Evolutionary conservation across 331 rosid species (phyloP), one percentile per base, ranked within the genome.

Genomic region (Cydonia oblonga): DNA sequence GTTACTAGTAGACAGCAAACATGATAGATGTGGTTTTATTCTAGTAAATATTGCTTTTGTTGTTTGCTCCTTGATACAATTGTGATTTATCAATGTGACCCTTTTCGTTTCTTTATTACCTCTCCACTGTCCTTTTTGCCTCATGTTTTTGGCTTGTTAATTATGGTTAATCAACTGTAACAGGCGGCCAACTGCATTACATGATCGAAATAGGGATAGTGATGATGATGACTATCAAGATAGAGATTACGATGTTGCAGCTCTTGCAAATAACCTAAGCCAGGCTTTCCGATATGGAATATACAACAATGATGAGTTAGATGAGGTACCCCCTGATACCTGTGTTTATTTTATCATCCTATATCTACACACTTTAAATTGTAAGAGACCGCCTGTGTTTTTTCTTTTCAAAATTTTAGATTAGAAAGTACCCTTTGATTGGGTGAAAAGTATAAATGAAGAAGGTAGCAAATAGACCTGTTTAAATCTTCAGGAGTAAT

Each of bases 211-310:
- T 64, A 89, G 97, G 89, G 98, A 95, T 69, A 93, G 97, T 56
- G 98, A 91, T 20, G 97, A 95, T 80, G 98, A 95, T 70, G 98
- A 91, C 78, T 95, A 88, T 72, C 97, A 91, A 84, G 98, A 95
- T 61, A 89, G 96, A 75, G 98, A 95, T 75, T 91, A 89, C 61
- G 98, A 95, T 72, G 98, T 95, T 72, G 98, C 98, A 58, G 96
- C 98, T 42, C 84, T 95, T 16, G 98, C 97, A 56, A 95, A 91
- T 82, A 95, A 91, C 85, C 79, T 95, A 73, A 95, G 96, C 77
- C 97, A 95, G 86, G 98, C 97, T 51, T 91, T 95, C 70, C 93
- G 96, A 67, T 91, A 95, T 76, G 97, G 96, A 73, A 90, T 91
- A 76, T 95, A 91, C 84, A 95, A 63, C 77, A 89, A 86, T 63